A percentile compares a stretch with the other conserved stretches of the same genome.
Conservation (phyloP, 2,329 filamentous ascomycete species). For the Trichophyton equinum region DNA sequence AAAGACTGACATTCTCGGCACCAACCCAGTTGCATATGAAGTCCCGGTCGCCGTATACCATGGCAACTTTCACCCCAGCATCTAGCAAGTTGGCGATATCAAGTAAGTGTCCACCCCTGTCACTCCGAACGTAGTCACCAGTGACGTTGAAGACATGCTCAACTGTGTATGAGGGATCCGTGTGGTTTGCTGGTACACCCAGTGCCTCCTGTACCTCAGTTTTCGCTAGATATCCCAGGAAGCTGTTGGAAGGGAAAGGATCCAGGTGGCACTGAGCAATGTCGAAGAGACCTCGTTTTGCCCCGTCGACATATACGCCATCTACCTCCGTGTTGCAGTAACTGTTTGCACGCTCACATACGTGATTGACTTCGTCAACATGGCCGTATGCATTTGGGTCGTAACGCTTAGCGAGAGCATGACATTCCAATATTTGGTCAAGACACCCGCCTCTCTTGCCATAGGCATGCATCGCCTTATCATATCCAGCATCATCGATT, state of each 20-base stretch:
- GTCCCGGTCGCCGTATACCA: conserved; percentile 56
- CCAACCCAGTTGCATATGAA: conserved; percentile 51
- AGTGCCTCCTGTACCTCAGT: conserved; percentile 45
- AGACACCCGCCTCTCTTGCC: conserved; percentile 41
- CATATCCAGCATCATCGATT: conserved; percentile 32
- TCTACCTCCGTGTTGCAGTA: conserved; percentile 47
- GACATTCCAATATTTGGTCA: conserved; percentile 43
- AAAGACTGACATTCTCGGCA: conserved; percentile 59
- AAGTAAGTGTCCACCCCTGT: conserved; percentile 36
- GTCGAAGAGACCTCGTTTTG: conserved; percentile 45
- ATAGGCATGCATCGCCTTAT: conserved; percentile 36
- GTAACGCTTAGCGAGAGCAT: conserved; percentile 32
- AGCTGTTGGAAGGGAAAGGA: conserved; percentile 42
- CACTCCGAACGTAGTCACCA: conserved; percentile 52
- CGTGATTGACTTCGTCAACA: conserved; percentile 33
- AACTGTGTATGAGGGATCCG: conserved; percentile 31
- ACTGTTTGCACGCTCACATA: conserved; percentile 34
- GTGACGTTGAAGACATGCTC: conserved; percentile 40
- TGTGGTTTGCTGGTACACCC: conserved; percentile 48
- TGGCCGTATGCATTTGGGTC: conserved; percentile 40
- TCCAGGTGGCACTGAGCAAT: conserved; percentile 41
- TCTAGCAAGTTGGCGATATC: conserved; percentile 49
- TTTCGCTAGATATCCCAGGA: conserved; percentile 45
- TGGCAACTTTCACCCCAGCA: conserved; percentile 52
- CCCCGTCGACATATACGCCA: conserved; percentile 32